Percentiles rank a stretch among this genome's conserved stretches.
Evolutionary conservation across 2,329 filamentous ascomycete species (phyloP).

Genomic region (Fusarium sp.): DNA sequence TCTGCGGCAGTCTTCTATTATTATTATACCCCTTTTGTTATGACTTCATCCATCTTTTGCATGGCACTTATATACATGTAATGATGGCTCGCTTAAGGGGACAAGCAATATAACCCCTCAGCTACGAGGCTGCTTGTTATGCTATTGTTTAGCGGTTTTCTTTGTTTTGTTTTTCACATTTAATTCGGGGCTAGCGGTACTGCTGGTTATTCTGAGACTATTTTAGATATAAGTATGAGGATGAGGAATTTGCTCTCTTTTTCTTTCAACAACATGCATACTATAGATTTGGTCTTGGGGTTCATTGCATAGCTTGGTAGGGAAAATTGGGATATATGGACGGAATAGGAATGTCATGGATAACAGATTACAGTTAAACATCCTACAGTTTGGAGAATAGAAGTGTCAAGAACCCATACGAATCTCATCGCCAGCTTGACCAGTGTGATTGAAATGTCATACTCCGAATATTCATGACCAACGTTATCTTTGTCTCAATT

Average conservation of each 20-base stretch:
- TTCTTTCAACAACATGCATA: constrained; percentile 8
- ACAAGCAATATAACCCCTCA: not conserved
- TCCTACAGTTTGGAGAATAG: not conserved
- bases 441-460: not conserved
- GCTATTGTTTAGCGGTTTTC: not conserved
- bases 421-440: not conserved
- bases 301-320: constrained; percentile 1
- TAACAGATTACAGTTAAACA: not conserved
- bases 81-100: constrained; percentile 3
- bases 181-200: not conserved
- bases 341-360: not conserved
- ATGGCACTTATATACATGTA: constrained; percentile 1
- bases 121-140: constrained; percentile 7
- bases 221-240: constrained; percentile 25
- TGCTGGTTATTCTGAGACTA: constrained; percentile 2
- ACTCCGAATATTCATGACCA: not conserved
- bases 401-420: not conserved
- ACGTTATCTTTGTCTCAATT: not conserved
- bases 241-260: not conserved
- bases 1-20: constrained; percentile 3
- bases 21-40: constrained; percentile 36
- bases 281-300: not conserved
- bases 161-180: constrained; percentile 4
- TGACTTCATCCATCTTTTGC: constrained; percentile 9
- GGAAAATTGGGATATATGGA: not conserved